These are phyloP conservation scores for Parathielavia appendiculata DNA, from an alignment of 495 filamentous ascomycete genomes.

Conservation along the genomic window DNA sequence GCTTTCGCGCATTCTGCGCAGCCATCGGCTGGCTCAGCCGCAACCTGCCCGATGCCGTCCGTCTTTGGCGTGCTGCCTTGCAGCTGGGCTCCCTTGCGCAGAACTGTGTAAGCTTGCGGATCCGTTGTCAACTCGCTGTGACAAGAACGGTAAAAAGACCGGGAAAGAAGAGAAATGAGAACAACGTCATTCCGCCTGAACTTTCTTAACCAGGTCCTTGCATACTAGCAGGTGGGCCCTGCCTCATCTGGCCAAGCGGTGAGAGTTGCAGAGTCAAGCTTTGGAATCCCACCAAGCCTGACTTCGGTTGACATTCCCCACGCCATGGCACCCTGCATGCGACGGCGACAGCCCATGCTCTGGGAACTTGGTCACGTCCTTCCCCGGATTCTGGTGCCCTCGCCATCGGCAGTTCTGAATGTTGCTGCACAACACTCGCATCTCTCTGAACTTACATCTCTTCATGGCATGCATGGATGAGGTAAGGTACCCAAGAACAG, in stretches of 20 bases:
- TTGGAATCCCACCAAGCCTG: neutral
- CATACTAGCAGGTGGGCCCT: neutral
- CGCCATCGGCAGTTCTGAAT: no score
- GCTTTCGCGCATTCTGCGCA: neutral
- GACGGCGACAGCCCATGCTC: neutral
- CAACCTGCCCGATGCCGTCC: neutral
- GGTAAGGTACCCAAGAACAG: no score
- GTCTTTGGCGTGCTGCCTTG: neutral
- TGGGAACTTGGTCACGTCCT: neutral
- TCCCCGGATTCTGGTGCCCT: neutral
- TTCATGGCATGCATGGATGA: no score
- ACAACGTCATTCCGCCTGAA: conserved; percentile 3
- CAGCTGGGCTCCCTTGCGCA: no score
- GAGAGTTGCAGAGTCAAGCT: neutral
- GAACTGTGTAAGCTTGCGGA: no score
- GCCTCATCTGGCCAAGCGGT: neutral
- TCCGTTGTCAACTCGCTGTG: neutral
- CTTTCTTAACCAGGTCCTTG: neutral
- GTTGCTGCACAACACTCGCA: no score
- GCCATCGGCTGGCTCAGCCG: conserved; percentile 3
- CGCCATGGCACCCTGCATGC: neutral
- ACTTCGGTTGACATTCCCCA: neutral
- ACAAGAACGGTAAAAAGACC: neutral
- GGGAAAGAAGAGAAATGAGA: neutral
- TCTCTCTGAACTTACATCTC: no score